These are phyloP conservation scores for Botrytis fabae DNA, from an alignment of 2,329 filamentous ascomycete genomes.

Conservation along the genomic window DNA sequence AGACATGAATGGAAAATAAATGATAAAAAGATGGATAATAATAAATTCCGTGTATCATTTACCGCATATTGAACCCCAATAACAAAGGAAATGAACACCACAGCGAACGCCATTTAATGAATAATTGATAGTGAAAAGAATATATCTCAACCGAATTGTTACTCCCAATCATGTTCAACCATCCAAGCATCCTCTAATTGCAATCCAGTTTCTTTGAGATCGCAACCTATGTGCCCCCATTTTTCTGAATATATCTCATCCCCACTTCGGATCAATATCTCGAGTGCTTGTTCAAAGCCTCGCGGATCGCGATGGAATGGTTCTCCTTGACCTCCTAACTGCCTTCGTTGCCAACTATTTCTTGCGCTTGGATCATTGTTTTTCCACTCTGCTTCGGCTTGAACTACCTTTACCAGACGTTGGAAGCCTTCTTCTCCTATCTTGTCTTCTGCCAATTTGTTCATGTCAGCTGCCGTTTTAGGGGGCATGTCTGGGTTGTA, in stretches of 20 bases:
- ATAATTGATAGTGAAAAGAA: neutral
- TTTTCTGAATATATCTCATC: constrained; percentile 45
- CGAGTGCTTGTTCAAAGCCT: constrained; percentile 48
- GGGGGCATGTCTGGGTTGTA: neutral
- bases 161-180: constrained; percentile 46
- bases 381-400: constrained; percentile 35
- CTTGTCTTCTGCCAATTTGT: neutral
- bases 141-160: neutral
- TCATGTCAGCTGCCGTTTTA: constrained; percentile 26
- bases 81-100: too few relatives aligned
- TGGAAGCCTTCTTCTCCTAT: constrained; percentile 34
- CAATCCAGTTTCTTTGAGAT: constrained; percentile 44
- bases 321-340: constrained; percentile 54
- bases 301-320: constrained; percentile 53
- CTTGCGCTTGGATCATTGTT: constrained; percentile 38
- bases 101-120: too few relatives aligned
- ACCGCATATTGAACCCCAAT: too few relatives aligned
- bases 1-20: neutral
- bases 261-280: constrained; percentile 49
- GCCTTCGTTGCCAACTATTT: constrained; percentile 55
- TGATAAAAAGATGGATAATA: neutral
- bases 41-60: neutral
- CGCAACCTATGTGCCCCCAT: constrained; percentile 50
- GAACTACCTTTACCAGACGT: constrained; percentile 40
- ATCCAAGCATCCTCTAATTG: constrained; percentile 49